Evolutionary conservation across 257 asterid genomes (phyloP), one percentile per base, ranked within the genome.

Genomic region (Euphrasia confusa): DNA sequence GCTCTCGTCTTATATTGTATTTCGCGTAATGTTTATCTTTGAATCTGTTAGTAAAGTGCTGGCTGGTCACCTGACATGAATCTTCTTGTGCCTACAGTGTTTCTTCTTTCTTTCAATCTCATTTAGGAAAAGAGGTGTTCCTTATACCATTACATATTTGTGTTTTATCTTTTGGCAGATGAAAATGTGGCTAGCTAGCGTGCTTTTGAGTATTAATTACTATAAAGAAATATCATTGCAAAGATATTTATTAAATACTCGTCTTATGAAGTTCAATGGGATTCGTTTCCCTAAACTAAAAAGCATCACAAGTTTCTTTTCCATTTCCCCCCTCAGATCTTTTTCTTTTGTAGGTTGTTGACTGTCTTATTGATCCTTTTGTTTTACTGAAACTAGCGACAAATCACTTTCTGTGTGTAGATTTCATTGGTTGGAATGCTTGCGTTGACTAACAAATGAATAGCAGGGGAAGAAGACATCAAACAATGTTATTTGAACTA

Each of bases 81-180:
- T 21, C 24, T 21, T 21, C 24, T 21, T 21, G 24, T 21, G 24
- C 24, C 24, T 21, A 1, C 24, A 21, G 24, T 21, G 24, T 21
- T 21, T 21, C 24, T 21, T 21, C 24, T 21, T 21, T 21, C 24
- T 21, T 21, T 21, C 24, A 21, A 21, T 21, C 24, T 21, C 24
- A 91, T 83, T 91, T 91, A 77, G 98, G 98, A 47, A 84, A 88
- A 79, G 96, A 91, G 96, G 98, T 86, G 71, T 57, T 72, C 56
- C 60, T 61, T 54, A 32, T 67, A 54, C 32, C 56, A 21, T 63
- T 52, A 67, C 15, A 50, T 40, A 47, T 30, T 60, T 32, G 17
- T 53, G 28, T 54, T 64, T 14, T 44, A 27, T 68, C 48, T 49
- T 68, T 58, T 62, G 45, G 30, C 30, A 8, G 42, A 60, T 68